These are phyloP conservation scores for Thraustochytrium striatum DNA, from an alignment of 352 stramenopile genomes.

Conservation along the genomic window DNA sequence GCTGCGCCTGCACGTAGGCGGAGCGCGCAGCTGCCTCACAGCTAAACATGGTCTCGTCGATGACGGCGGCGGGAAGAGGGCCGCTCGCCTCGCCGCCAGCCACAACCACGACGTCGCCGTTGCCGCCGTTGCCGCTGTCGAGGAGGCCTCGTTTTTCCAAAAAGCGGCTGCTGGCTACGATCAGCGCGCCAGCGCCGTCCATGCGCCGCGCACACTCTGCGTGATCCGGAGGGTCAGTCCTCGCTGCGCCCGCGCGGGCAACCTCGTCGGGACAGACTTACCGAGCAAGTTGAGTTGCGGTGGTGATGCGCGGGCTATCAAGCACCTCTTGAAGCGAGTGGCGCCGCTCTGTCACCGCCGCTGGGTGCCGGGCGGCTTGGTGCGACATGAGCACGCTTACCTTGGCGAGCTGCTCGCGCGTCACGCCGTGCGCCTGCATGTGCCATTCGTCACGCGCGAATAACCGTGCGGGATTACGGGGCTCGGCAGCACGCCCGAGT, in stretches of 20 bases:
- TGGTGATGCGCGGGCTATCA: conserved; percentile 17
- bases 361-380: conserved; percentile 55
- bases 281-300: conserved; percentile 44
- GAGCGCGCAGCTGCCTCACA: conserved; percentile 54
- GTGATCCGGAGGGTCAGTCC: too few relatives aligned
- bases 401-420: conserved; percentile 56
- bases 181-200: conserved; percentile 56
- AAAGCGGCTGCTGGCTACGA: conserved; percentile 55
- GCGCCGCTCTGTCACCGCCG: conserved; percentile 45
- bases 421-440: conserved; percentile 55
- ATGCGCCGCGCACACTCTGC: conserved; percentile 58
- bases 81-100: conserved; percentile 57
- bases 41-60: conserved; percentile 56
- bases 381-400: conserved; percentile 55
- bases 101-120: conserved; percentile 52
- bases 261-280: conserved; percentile 43
- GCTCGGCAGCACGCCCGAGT: background rate
- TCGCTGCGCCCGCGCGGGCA: conserved; percentile 50
- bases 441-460: conserved; percentile 57
- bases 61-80: conserved; percentile 53
- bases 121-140: conserved; percentile 48
- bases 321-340: conserved; percentile 55
- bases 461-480: conserved; percentile 56
- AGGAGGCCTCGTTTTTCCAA: conserved; percentile 50
- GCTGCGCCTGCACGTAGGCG: conserved; percentile 55